Conservation (phyloP, 345 rosid genomes). For the Firmiana major region DNA sequence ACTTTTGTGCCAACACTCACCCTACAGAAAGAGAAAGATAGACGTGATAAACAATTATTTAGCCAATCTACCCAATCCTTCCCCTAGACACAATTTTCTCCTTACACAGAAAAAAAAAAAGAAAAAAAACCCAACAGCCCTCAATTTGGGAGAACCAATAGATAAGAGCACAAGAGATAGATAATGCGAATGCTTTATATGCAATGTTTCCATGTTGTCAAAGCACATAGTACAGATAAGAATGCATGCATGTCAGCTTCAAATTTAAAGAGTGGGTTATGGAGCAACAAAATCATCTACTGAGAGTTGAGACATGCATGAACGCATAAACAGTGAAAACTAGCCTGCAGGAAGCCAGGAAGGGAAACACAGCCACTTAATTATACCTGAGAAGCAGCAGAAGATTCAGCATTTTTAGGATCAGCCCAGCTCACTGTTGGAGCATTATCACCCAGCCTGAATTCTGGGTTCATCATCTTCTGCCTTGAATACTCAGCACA, state of each 20-base stretch:
- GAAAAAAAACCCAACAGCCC: not conserved
- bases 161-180: not conserved
- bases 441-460: slow-evolving; percentile 58
- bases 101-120: not conserved
- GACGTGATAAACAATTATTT: not conserved
- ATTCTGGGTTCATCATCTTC: slow-evolving; percentile 58
- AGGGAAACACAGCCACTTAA: not conserved
- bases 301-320: not conserved
- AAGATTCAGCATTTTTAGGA: slow-evolving; percentile 51
- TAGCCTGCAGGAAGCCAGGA: not conserved
- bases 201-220: not conserved
- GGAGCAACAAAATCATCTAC: not conserved
- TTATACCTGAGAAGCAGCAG: slow-evolving; percentile 58
- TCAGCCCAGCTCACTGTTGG: slow-evolving; percentile 80
- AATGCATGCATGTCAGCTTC: not conserved
- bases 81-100: slow-evolving; percentile 1
- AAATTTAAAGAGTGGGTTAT: not conserved
- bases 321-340: not conserved
- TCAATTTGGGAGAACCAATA: not conserved
- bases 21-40: not conserved
- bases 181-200: not conserved
- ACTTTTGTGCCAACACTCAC: not conserved
- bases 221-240: not conserved
- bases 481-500: slow-evolving; percentile 73
- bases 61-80: not conserved